Conservation (phyloP, 1,284 basidiomycete genomes). For the Fomitopsis betulina region DNA sequence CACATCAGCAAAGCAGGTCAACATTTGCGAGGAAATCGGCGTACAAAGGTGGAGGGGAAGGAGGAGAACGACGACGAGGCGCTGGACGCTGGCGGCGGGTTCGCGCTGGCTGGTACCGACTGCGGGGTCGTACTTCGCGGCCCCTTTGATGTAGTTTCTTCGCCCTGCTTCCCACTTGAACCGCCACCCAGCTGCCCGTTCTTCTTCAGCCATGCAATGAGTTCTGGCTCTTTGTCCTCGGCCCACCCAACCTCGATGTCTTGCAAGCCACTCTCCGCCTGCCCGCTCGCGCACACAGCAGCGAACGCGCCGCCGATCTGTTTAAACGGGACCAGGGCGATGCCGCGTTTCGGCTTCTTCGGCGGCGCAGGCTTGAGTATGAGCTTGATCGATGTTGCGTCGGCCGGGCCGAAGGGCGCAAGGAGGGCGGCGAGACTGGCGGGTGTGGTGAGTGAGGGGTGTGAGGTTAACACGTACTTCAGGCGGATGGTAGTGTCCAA, state of each 20-base stretch:
- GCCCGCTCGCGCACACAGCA: conserved; percentile 58
- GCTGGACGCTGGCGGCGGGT: conserved; percentile 1
- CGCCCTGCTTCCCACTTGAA: background rate
- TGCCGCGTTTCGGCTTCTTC: conserved; percentile 63
- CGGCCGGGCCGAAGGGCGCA: conserved; percentile 54
- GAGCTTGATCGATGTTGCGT: conserved; percentile 60
- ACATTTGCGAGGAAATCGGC: conserved; percentile 20
- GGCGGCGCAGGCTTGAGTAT: conserved; percentile 47
- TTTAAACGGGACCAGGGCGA: conserved; percentile 69
- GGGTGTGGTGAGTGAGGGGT: conserved; percentile 50
- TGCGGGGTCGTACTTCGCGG: background rate
- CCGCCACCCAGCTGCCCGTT: conserved; percentile 51
- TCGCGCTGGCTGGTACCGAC: background rate
- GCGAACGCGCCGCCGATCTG: conserved; percentile 71
- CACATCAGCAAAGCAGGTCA: background rate
- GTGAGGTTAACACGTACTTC: conserved; percentile 56
- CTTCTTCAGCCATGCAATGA: conserved; percentile 72
- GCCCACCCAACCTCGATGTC: conserved; percentile 49
- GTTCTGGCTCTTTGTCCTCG: conserved; percentile 63
- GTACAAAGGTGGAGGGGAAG: conserved; percentile 56
- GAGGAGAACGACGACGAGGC: conserved; percentile 24
- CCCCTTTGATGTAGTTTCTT: too few species aligned
- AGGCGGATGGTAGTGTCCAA: conserved; percentile 72
- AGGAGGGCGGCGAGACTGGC: conserved; percentile 49
- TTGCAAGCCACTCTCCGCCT: conserved; percentile 35